Evolutionary conservation across 2,329 filamentous ascomycete species (phyloP), one percentile per base, ranked within the genome.

Genomic region (Neopestalotiopsis rosae): DNA sequence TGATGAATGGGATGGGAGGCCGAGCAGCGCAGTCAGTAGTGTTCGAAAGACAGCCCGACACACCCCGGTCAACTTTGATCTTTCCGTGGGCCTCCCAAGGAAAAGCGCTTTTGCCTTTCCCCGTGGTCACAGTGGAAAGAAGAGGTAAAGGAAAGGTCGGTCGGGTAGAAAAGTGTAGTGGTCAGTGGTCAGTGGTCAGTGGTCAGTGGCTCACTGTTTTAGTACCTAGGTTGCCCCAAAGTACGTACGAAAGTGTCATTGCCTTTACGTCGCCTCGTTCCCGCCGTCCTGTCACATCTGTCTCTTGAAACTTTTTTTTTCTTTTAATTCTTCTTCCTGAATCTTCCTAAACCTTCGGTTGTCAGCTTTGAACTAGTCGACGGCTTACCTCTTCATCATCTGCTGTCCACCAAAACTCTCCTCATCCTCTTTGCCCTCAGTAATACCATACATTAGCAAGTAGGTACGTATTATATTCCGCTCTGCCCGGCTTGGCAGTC

Each of bases 381-480:
- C 45, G 1, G 45, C 45, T 52, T 52, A 17, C 45, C 24, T 28
- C 24, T 28, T 28, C 24, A 28, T 28, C 24, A 28, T 28, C 24
- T 28, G 24, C 24, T 28, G 24, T 28, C 24, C 24, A 28, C 24
- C 24, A 28, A 28, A 28, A 9, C n/a, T 52, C 45, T 17, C 45
- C 17, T 38, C 34, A 52, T n/a, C 45, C 14, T 7, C 17, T 52
- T 52, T 52, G 45, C 45, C 57, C 30, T 59, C 57, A 34, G 30
- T 34, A 61, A 61, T 38, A 61, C 28, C 32, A 17, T 61, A 34
- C 34, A 30, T 40, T 40, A 20, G 34, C 28, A 17, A n/a, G n/a
- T 34, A 34, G 59, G 59, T 61, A 61, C 59, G 59, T 61, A 38
- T 34, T 61, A 32, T 52, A 32, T 59, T 20, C 59, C 59, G 59